Evolutionary conservation across 139 green algal genomes (phyloP), one percentile per base, ranked within the genome.

Genomic region (Tetraselmis striata): DNA sequence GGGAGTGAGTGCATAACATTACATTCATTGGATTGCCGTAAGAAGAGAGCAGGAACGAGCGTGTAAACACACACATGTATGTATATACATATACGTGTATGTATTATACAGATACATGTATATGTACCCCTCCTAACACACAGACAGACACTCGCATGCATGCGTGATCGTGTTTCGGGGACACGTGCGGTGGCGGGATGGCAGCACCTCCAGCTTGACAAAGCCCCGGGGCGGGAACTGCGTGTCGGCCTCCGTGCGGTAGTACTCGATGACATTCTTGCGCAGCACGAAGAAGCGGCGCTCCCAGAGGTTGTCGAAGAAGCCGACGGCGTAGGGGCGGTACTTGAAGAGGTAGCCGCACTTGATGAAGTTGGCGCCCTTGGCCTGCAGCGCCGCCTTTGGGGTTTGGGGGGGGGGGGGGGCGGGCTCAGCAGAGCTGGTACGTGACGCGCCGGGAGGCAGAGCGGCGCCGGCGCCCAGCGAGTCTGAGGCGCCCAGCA

Each of bases 271-370:
- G 1, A 59, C 58, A 0, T 30, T 77, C 75, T 86, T 86, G 74
- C 79, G 85, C 1, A 94, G 84, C 1, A 89, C 80, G 31, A 92
- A 87, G 77, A 87, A 94, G 18, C 89, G 85, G 30, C 32, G 32
- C 59, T 91, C 86, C 89, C 89, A 92, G 11, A 77, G 59, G 1
- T 59, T 59, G 1, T 28, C 31, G 25, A 82, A 58, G 2, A 83
- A n/a, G 76, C 45, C 59, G 1, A 82, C 78, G 2, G 83, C 59
- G 23, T 86, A 85, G 1, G 80, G 83, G n/a, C 88, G 83, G 79
- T 91, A 89, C 82, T 93, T 93, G 29, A 30, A 79, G 29, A 93
- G 82, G 80, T 92, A 93, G 22, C 88, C 87, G 26, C 77, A 83
- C 75, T 84, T 85, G 1, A n/a, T 80, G 2, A 83, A 30, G 22